These are phyloP conservation scores for Penicillium sp. DNA, from an alignment of 2,329 filamentous ascomycete species.

Conservation along the genomic window DNA sequence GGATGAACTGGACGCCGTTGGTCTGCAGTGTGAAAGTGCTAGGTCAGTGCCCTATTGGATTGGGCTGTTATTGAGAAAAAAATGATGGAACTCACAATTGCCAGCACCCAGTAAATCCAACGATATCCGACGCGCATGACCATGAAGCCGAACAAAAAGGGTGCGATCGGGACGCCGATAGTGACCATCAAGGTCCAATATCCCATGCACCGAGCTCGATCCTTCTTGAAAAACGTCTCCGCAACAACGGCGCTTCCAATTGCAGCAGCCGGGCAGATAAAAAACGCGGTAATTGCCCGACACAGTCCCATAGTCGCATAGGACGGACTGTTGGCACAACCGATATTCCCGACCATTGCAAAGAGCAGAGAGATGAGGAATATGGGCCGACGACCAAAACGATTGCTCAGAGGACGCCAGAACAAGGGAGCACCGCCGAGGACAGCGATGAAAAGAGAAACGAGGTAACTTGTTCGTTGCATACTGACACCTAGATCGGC, in stretches of 20 bases:
- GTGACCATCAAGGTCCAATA: constrained; percentile 50
- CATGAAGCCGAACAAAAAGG: constrained; percentile 36
- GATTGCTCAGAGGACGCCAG: constrained; percentile 49
- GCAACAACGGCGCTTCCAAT: constrained; percentile 52
- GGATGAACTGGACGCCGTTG: constrained; percentile 51
- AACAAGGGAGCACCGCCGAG: constrained; percentile 49
- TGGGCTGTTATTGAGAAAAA: not conserved
- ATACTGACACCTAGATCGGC: constrained; percentile 45
- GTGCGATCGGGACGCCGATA: constrained; percentile 39
- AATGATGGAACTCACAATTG: constrained; percentile 37
- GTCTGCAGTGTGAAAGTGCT: constrained; percentile 21
- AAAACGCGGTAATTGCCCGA: constrained; percentile 47
- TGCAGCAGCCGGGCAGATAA: constrained; percentile 47
- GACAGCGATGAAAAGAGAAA: constrained; percentile 49
- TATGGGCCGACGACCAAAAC: constrained; percentile 49
- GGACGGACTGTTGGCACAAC: constrained; percentile 44
- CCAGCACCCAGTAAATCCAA: constrained; percentile 54
- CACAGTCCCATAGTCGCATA: constrained; percentile 48
- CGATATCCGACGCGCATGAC: constrained; percentile 47
- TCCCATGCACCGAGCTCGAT: constrained; percentile 49
- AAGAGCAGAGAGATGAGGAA: constrained; percentile 48
- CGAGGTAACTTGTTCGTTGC: constrained; percentile 48
- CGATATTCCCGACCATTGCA: constrained; percentile 46
- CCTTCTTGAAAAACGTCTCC: constrained; percentile 50
- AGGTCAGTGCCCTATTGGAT: not conserved